Evolutionary conservation across 768 basidiomycete genomes (phyloP), one percentile per base, ranked within the genome.

Genomic region (Tricholoma flavovirens): DNA sequence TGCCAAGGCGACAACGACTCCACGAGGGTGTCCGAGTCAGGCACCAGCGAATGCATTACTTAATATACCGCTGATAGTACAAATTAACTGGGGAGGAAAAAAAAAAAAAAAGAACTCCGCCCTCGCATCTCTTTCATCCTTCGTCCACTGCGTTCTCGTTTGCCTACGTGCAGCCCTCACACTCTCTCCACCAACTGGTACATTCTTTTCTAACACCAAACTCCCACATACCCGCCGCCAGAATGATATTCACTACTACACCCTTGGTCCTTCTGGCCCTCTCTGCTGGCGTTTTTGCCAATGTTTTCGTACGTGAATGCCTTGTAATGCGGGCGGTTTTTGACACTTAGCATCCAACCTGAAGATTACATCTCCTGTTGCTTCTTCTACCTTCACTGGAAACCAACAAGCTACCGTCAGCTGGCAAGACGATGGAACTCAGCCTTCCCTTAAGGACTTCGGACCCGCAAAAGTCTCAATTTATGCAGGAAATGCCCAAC

Each of bases 321-420:
- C 36, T 57, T 5, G 10, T 29, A 49, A 29, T 29, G 26, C 9
- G 9, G 4, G 4, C 4, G 15, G 26, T 26, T 3, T 32, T 35
- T 17, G 12, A 9, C 12, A 3, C 29, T 35, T 17, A 56, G 33
- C 3, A 49, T 30, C n/a, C n/a, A 32, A 12, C 11, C n/a, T 49
- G 15, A 56, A 90, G 88, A 69, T 83, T 12, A 91, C 86, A 12
- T 53, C 65, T 1, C 89, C 89, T 3, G 71, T 78, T 14, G 68
- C 73, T 8, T 36, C 72, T 0, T 76, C 80, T 10, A 70, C 64
- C 6, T 81, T 78, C 62, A 61, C 75, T 14, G 84, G 73, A 54
- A 86, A 86, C 5, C 71, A 82, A 59, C 54, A 58, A 9, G 72
- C 75, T 12, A 77, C 74, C 11, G 64, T 91, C 51, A 66, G 56